Evolutionary conservation across 75 land plant species (phyloP).

Genomic region (Adiantum capillusveneris): DNA sequence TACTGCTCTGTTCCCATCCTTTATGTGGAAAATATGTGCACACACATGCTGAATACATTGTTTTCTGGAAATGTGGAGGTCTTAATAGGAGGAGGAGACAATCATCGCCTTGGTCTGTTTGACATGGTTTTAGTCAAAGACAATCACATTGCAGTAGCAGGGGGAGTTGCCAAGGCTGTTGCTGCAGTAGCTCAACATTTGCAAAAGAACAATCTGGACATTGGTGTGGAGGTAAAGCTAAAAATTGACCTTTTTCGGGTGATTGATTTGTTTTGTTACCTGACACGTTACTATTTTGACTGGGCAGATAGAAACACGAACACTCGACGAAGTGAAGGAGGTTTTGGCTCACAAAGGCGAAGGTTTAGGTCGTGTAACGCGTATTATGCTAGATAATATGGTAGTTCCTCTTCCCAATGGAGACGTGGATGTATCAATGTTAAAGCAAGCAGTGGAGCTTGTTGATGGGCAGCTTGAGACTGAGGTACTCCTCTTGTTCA

Average conservation of each 20-base stretch:
- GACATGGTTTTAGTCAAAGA: conserved; percentile 98
- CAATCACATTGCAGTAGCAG: conserved; percentile 92
- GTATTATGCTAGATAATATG: conserved; percentile 99
- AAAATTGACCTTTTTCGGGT: not conserved
- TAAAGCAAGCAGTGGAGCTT: conserved; percentile 76
- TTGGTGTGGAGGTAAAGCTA: conserved; percentile 75
- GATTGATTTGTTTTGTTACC: not conserved
- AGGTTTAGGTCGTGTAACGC: conserved; percentile 55
- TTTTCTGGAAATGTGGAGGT: conserved; percentile 40
- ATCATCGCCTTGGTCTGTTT: conserved; percentile 95
- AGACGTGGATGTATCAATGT: conserved; percentile 86
- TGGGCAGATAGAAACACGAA: conserved; percentile 85
- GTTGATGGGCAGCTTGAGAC: conserved; percentile 77
- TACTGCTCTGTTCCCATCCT: conserved; percentile 7
- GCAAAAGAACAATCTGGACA: conserved; percentile 47
- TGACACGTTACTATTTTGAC: conserved; percentile 2
- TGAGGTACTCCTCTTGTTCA: too few relatives aligned
- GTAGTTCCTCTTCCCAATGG: conserved; percentile 65
- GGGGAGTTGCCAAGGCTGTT: conserved; percentile 72
- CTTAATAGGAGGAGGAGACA: conserved; percentile 94
- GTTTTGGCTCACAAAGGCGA: conserved; percentile 47
- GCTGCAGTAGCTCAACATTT: conserved; percentile 65
- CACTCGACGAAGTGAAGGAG: conserved; percentile 78
- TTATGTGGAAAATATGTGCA: not conserved
- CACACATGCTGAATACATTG: too few relatives aligned